Conservation (phyloP, 441 rosid species). For the Populus hybrid region DNA sequence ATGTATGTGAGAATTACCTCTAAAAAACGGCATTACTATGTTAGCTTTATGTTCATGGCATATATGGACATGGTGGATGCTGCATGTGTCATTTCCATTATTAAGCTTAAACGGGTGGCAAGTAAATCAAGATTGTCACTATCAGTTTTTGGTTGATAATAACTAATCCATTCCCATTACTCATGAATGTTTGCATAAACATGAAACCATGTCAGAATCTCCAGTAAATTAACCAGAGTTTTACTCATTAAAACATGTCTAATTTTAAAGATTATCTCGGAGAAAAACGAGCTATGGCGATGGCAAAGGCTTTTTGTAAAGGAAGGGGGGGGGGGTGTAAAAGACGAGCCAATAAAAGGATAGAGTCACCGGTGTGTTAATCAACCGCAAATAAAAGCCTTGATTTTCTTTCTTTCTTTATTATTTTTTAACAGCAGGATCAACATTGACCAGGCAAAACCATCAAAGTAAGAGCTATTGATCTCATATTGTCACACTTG, state of each 20-base stretch:
- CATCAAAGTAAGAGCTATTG: conserved; percentile 26
- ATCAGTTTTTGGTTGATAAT: not conserved
- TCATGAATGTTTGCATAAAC: too few species aligned
- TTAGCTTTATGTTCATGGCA: not conserved
- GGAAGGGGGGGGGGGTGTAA: not conserved
- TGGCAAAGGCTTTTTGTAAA: conserved; percentile 7
- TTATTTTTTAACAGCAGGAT: not conserved
- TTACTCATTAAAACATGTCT: not conserved
- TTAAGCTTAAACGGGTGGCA: not conserved
- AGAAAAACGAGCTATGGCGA: not conserved
- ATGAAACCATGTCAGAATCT: not conserved
- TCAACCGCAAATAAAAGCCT: conserved; percentile 5
- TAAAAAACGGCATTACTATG: not conserved
- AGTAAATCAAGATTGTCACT: not conserved
- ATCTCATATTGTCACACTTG: conserved; percentile 13
- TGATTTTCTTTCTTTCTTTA: not conserved
- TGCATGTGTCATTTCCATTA: not conserved
- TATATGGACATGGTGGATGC: not conserved
- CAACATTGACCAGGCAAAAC: conserved; percentile 21
- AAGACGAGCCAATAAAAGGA: not conserved
- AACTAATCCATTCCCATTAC: too few species aligned
- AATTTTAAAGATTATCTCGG: not conserved
- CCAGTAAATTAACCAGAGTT: not conserved
- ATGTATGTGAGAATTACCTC: not conserved
- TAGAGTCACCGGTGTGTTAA: not conserved